A percentile compares a stretch with the other conserved stretches of the same genome.
phyloP scores from a whole-genome alignment of 306 rosid species.

The Alnus glutinosa region DNA sequence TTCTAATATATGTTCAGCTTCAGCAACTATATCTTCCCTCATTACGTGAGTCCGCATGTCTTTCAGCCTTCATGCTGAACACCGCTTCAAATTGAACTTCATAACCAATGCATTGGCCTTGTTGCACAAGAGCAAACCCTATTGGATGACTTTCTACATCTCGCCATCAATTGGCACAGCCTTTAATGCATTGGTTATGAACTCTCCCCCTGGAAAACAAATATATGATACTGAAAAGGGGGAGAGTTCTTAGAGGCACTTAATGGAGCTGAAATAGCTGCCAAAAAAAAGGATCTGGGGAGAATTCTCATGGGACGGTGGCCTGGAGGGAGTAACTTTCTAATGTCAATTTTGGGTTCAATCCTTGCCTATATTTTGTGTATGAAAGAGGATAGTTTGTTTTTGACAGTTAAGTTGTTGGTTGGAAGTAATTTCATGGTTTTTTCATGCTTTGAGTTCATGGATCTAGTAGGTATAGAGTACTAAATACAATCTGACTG shows the following conservation, averaged over 20 bases:
- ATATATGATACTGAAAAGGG: not conserved
- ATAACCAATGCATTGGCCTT: not conserved
- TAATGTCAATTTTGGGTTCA: not conserved
- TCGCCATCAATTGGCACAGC: not conserved
- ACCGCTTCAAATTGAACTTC: constrained; percentile 3
- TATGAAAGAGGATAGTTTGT: not conserved
- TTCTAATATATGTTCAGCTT: not conserved
- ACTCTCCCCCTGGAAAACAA: not conserved
- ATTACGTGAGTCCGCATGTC: not conserved
- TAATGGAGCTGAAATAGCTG: not conserved
- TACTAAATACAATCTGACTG: too few species aligned
- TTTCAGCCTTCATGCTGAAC: not conserved
- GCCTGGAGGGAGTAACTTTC: not conserved
- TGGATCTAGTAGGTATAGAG: too few species aligned
- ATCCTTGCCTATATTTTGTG: not conserved
- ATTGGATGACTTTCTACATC: constrained; percentile 6
- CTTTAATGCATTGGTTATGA: not conserved
- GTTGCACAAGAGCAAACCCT: not conserved
- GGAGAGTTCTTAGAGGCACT: not conserved
- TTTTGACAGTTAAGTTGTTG: not conserved
- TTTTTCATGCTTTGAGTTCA: not conserved
- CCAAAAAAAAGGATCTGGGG: not conserved
- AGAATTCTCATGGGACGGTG: not conserved
- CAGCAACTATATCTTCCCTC: not conserved
- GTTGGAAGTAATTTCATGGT: not conserved